Percentiles rank a stretch among this genome's conserved stretches.
Evolutionary conservation across 73 alveolate species (phyloP).

Genomic region (Urostyla sp.): DNA sequence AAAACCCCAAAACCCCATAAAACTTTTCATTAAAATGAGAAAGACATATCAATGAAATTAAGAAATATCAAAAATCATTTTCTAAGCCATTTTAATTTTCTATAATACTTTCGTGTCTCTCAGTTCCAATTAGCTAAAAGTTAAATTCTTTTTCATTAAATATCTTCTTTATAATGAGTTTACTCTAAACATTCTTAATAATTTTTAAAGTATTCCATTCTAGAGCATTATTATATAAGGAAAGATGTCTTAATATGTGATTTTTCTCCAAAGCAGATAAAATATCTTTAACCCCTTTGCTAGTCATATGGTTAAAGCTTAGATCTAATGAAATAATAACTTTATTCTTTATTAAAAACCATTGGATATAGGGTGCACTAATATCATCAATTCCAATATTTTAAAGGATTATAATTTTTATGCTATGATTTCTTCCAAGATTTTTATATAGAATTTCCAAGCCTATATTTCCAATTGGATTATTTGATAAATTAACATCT

Average conservation of each 20-base stretch:
- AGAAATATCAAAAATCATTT: too few species aligned
- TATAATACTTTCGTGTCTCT: too few species aligned
- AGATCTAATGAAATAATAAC: constrained; percentile 10
- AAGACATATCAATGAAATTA: too few species aligned
- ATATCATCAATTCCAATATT: background rate
- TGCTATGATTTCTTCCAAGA: constrained; percentile 24
- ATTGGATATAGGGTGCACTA: background rate
- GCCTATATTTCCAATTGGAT: constrained; percentile 19
- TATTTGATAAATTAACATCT: constrained; percentile 20
- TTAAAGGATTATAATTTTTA: background rate
- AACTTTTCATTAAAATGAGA: too few species aligned
- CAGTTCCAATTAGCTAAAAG: background rate
- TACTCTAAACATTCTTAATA: constrained; percentile 24
- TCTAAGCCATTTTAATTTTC: too few species aligned
- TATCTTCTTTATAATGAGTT: constrained; percentile 8
- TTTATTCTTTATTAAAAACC: constrained; percentile 1
- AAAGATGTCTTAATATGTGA: background rate
- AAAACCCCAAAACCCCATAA: too few species aligned
- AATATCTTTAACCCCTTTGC: constrained; percentile 20
- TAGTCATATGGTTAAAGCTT: background rate
- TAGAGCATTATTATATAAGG: constrained; percentile 10
- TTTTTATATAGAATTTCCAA: constrained; percentile 19
- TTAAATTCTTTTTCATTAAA: background rate
- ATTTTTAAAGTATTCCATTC: constrained; percentile 43
- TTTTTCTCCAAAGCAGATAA: constrained; percentile 20